phyloP scores from a whole-genome alignment of 352 stramenopile genomes.

The Phytopythium kandeliae region DNA sequence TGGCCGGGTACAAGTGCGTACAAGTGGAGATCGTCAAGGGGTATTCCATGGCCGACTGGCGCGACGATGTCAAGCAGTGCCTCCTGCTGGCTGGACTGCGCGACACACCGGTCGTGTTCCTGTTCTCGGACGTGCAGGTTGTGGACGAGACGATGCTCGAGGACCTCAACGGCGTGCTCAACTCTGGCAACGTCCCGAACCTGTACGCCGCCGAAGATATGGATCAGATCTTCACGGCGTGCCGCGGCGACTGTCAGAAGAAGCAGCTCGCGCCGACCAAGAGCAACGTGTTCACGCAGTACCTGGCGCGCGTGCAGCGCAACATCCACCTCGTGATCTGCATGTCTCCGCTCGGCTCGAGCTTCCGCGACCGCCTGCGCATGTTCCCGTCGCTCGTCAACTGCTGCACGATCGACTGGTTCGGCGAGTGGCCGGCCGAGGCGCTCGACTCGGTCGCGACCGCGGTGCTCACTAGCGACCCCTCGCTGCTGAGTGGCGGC shows the following conservation, averaged over 20 bases:
- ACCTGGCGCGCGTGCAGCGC: conserved; percentile 87
- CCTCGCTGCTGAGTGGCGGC: neutral
- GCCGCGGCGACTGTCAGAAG: conserved; percentile 87
- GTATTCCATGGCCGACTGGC: conserved; percentile 91
- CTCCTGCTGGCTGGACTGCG: conserved; percentile 91
- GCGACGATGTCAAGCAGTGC: conserved; percentile 92
- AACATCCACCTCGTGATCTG: conserved; percentile 92
- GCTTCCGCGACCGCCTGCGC: conserved; percentile 90
- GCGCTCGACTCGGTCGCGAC: conserved; percentile 78
- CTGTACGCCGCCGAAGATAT: conserved; percentile 91
- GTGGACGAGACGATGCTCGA: conserved; percentile 94
- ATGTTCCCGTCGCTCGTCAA: conserved; percentile 90
- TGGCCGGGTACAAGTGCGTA: conserved; percentile 90
- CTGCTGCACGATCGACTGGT: conserved; percentile 88
- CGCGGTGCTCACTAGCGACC: conserved; percentile 21
- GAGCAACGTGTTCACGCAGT: conserved; percentile 94
- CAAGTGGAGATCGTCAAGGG: conserved; percentile 95
- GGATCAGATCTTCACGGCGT: conserved; percentile 89
- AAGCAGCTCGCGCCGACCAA: conserved; percentile 90
- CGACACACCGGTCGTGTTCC: conserved; percentile 90
- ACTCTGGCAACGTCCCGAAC: conserved; percentile 94
- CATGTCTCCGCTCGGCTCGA: conserved; percentile 88
- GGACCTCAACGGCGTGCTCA: conserved; percentile 95
- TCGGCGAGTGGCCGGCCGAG: conserved; percentile 83
- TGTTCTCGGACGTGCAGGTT: conserved; percentile 95